Base-by-base conservation (phyloP, 768 basidiomycete species). In the Auricularia heimuer region DNA sequence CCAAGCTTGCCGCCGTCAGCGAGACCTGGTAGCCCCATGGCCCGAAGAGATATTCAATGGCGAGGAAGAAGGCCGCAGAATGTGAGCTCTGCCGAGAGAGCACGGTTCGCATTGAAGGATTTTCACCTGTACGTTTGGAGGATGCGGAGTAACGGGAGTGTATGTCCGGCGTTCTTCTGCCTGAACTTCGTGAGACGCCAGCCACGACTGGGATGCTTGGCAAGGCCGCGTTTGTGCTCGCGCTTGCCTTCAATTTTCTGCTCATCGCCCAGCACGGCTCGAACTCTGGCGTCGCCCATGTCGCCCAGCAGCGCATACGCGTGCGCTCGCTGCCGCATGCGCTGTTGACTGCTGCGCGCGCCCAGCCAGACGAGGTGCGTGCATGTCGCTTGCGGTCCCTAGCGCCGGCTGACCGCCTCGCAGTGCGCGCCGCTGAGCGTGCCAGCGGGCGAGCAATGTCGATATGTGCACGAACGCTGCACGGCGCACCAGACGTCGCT, bases 371-470 rank as follows among this genome's bases (percentile, higher is more conserved):
- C 54, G 61, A 33, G 33, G 42, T 44, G 42, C 33, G 64, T 18
- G 29, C 39, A 16, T 14, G 7, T 39, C 56, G 14, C 14, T 29
- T 29, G 12, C 34, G 14, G 24, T 8, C 24, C 34, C 1, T 29
- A 4, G 4, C 4, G 24, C 34, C 6, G 11, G 21, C 56, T 60
- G 29, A 33, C 56, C 24, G 29, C 8, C 21, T 16, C 36, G 47
- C 67, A 92, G 89, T 93, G 92, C 74, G 80, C 74, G 62, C 92
- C 91, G 2, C 78, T 86, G 60, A 75, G 81, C 18, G 74, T 85
- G 39, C 82, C 84, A 2, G 62, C 76, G 2, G 71, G 74, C 11
- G 74, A 81, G 12, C 91, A 93, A 75, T 94, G 92, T 71, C 63
- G 73, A 18, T 84, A 90, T 75, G 88, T 88, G 63, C 72, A 74